Conservation (phyloP, 805 yeast species). For the Candida yuanshanica region DNA sequence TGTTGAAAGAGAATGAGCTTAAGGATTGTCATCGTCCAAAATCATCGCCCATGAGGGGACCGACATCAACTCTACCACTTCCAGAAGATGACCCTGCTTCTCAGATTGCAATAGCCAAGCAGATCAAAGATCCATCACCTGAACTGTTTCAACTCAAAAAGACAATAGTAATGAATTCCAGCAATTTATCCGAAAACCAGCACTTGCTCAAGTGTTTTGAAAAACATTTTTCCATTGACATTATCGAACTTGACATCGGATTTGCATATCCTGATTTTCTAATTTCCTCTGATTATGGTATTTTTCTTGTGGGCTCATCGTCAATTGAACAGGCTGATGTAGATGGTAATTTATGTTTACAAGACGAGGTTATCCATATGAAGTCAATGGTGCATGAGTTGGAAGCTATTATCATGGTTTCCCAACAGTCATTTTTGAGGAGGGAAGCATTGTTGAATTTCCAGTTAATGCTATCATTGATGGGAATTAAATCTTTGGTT, state of each 20-base stretch:
- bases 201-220: conserved; percentile 1
- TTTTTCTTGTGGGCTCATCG: conserved; percentile 8
- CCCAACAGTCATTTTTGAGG: not conserved
- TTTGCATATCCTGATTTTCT: conserved; percentile 14
- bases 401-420: conserved; percentile 5
- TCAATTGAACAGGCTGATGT: conserved; percentile 10
- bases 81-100: too few species aligned
- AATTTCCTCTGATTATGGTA: conserved; percentile 8
- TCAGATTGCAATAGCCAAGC: too few species aligned
- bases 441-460: conserved; percentile 9
- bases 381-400: conserved; percentile 3
- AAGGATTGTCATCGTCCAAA: too few species aligned
- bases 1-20: not conserved
- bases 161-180: conserved; percentile 4
- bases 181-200: conserved; percentile 3
- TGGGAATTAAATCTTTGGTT: conserved; percentile 5
- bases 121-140: too few species aligned
- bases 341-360: conserved; percentile 5
- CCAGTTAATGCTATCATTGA: conserved; percentile 12
- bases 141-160: not conserved
- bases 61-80: too few species aligned
- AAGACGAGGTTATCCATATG: conserved; percentile 3
- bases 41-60: too few species aligned
- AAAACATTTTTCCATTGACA: not conserved
- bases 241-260: conserved; percentile 14